Conservation (phyloP, 352 stramenopile genomes). For the Phytophthora cryptogea region DNA sequence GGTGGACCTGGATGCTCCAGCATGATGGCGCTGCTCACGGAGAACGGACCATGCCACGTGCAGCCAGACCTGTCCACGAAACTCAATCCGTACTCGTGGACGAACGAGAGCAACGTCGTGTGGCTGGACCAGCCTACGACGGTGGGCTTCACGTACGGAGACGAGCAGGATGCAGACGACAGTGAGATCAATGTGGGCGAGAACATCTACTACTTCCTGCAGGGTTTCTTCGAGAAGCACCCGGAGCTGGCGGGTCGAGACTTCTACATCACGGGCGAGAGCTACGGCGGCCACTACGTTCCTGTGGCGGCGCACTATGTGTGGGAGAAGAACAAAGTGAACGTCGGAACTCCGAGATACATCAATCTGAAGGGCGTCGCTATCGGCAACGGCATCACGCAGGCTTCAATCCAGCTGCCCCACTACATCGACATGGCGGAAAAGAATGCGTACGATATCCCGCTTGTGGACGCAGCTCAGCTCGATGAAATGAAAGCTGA, state of each 20-base stretch:
- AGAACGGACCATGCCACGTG: slow-evolving; percentile 71
- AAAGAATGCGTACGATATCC: slow-evolving; percentile 70
- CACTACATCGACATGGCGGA: slow-evolving; percentile 53
- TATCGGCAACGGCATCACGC: slow-evolving; percentile 59
- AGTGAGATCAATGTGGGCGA: slow-evolving; percentile 59
- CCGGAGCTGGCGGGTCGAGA: slow-evolving; percentile 54
- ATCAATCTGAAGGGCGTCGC: slow-evolving; percentile 60
- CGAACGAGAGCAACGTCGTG: slow-evolving; percentile 62
- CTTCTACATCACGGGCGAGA: slow-evolving; percentile 77
- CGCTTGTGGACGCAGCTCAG: slow-evolving; percentile 42
- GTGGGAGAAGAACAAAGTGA: slow-evolving; percentile 51
- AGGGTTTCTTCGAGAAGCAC: slow-evolving; percentile 66
- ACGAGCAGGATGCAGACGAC: slow-evolving; percentile 39
- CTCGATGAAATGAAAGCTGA: slow-evolving; percentile 45
- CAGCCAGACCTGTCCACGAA: slow-evolving; percentile 48
- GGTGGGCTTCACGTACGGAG: slow-evolving; percentile 61
- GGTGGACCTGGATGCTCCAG: slow-evolving; percentile 64
- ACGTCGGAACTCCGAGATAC: slow-evolving; percentile 10
- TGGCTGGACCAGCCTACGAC: slow-evolving; percentile 72
- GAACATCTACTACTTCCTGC: slow-evolving; percentile 75
- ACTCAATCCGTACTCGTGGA: slow-evolving; percentile 69
- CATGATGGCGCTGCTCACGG: slow-evolving; percentile 61
- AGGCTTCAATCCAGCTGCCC: slow-evolving; percentile 48
- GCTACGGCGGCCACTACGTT: slow-evolving; percentile 72
- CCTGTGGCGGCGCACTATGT: slow-evolving; percentile 62